Evolutionary conservation across 805 yeast species (phyloP).

Genomic region (Lachancea fermentati): DNA sequence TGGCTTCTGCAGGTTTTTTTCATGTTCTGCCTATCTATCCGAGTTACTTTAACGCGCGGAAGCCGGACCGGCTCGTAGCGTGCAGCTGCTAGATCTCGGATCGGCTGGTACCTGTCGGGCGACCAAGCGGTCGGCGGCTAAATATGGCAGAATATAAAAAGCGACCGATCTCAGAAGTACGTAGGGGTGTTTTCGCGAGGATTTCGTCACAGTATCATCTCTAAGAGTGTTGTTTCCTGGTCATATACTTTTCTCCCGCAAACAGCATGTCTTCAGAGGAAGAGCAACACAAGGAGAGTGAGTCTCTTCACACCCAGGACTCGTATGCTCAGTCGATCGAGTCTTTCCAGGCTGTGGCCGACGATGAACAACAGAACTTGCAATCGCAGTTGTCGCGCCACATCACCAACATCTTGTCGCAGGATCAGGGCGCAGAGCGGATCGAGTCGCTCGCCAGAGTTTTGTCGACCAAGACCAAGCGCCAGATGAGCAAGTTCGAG

Average conservation of each 20-base stretch:
- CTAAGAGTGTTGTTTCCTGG: not conserved
- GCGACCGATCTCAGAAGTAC: too few relatives aligned
- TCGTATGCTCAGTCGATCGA: conserved; percentile 25
- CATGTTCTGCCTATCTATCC: not conserved
- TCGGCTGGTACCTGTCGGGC: not conserved
- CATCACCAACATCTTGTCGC: conserved; percentile 28
- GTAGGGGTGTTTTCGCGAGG: too few relatives aligned
- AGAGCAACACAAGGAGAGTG: conserved; percentile 16
- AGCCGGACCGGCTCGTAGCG: not conserved
- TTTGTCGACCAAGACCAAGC: conserved; percentile 44
- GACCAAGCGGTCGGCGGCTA: not conserved
- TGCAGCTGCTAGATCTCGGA: not conserved
- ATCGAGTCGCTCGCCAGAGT: conserved; percentile 47
- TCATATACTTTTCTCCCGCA: not conserved
- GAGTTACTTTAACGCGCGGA: not conserved
- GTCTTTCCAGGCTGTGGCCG: conserved; percentile 17
- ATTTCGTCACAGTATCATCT: too few relatives aligned
- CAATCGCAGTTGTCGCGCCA: conserved; percentile 29
- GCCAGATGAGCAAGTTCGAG: conserved; percentile 41
- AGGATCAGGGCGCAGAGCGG: conserved; percentile 35
- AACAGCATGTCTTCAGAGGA: conserved; percentile 18
- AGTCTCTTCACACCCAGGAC: conserved; percentile 7
- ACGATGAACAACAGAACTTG: conserved; percentile 21
- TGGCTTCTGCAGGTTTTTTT: too few relatives aligned
- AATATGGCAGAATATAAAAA: not conserved